Percentiles rank a stretch among this genome's conserved stretches.
phyloP scores from a whole-genome alignment of 192 early-diverging fungal genomes.

The Backusella australiensis region DNA sequence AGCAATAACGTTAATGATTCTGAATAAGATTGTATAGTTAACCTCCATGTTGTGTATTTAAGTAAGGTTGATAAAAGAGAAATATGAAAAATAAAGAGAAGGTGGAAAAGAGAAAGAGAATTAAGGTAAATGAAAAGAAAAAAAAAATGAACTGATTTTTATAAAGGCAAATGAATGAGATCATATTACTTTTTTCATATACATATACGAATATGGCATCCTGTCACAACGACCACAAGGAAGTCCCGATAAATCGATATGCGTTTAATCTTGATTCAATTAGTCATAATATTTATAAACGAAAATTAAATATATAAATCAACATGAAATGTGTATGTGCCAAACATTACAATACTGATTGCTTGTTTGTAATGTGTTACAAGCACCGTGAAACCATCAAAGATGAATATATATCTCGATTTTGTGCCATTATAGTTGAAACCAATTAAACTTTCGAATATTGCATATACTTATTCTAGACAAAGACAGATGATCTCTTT shows the following conservation, averaged over 20 bases:
- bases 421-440: background rate
- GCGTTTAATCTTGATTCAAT: background rate
- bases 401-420: background rate
- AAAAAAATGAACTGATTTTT: background rate
- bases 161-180: background rate
- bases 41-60: slow-evolving; percentile 4
- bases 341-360: background rate
- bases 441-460: no score
- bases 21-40: slow-evolving; percentile 11
- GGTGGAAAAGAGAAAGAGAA: background rate
- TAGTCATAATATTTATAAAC: background rate
- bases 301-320: background rate
- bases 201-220: background rate
- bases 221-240: background rate
- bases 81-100: background rate
- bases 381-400: background rate
- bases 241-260: background rate
- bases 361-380: background rate
- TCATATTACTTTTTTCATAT: background rate
- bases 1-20: slow-evolving; percentile 19
- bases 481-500: background rate
- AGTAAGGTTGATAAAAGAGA: background rate
- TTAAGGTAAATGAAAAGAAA: background rate
- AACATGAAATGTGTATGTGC: background rate
- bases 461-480: background rate